Evolutionary conservation across 2,329 filamentous ascomycete genomes (phyloP), one percentile per base, ranked within the genome.

Genomic region (Hypoxylon sp.): DNA sequence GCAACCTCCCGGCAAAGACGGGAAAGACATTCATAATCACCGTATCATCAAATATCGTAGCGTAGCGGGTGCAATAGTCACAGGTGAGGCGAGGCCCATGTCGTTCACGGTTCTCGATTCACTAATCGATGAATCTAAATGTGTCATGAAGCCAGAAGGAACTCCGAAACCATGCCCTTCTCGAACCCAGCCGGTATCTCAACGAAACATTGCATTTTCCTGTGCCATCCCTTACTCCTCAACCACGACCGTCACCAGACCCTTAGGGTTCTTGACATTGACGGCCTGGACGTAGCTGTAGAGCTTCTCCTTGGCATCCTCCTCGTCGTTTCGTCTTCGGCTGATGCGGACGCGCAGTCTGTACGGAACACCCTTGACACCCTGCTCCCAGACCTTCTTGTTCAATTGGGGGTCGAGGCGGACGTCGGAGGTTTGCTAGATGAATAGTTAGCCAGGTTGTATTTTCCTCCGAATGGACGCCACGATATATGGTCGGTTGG

Each of bases 311-410:
- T 97, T 97, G 82, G 96, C 96, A 79, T 93, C 93, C 87, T 99
- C 96, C 89, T 98, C 96, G 84, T 99, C 96, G 87, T 99, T 99
- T 90, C 96, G 93, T 91, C 97, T 96, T 85, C 96, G 93, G 81
- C 93, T 97, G 86, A 99, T 97, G 85, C 96, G 93, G 80, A 99
- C 90, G 79, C 96, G 95, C 78, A 99, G 88, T 84, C 96, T 91
- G 92, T 91, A 98, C 76, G 95, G 93, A 75, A 97, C 94, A 80
- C 96, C 96, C 92, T 98, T 99, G 88, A 99, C 90, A 83, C 96
- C 96, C 80, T 91, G 87, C 86, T 99, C 96, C 96, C 96, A 99
- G 82, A 99, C 95, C 90, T 99, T 98, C 93, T 99, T 99, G 92
- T 99, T 99, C 80, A 99, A 87, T 86, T 96, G 92, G 80, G 96